phyloP scores from a whole-genome alignment of 2,329 filamentous ascomycete genomes.

The Corniculantispora saksenae region DNA sequence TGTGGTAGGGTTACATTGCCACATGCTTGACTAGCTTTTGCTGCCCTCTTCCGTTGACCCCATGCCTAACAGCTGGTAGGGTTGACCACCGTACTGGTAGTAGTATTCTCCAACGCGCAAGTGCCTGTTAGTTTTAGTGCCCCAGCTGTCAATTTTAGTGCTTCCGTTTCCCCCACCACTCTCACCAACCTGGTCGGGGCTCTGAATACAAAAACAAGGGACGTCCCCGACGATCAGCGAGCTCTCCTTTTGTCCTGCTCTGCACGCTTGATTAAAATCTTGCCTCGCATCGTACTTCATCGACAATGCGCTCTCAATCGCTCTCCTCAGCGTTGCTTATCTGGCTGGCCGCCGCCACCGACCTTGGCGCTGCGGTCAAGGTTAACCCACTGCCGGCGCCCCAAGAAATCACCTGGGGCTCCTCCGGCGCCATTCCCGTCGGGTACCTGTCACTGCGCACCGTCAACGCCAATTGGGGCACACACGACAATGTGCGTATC shows the following conservation, averaged over 20 bases:
- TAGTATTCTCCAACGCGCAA: neutral
- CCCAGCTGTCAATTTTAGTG: conserved; percentile 5
- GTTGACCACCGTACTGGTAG: neutral
- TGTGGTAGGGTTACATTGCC: conserved; percentile 11
- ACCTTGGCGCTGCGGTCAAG: conserved; percentile 22
- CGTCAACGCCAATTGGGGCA: conserved; percentile 22
- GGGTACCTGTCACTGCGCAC: conserved; percentile 21
- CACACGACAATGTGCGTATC: conserved; percentile 28
- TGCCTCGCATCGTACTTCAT: neutral
- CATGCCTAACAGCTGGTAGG: no score
- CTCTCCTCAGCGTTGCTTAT: conserved; percentile 4
- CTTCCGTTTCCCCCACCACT: neutral
- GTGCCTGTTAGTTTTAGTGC: neutral
- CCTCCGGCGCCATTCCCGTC: conserved; percentile 26
- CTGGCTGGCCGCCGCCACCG: conserved; percentile 9
- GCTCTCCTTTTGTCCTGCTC: neutral
- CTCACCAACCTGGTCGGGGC: neutral
- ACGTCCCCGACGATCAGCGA: neutral
- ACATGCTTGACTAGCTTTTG: neutral
- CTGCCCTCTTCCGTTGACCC: no score
- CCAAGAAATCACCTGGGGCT: conserved; percentile 29
- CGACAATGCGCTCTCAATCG: conserved; percentile 9
- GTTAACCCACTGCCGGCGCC: conserved; percentile 31
- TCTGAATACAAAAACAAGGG: conserved; percentile 5
- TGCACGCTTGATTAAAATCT: neutral